Conservation (phyloP, 1,284 basidiomycete genomes). For the Kalmanozyma brasiliensis region DNA sequence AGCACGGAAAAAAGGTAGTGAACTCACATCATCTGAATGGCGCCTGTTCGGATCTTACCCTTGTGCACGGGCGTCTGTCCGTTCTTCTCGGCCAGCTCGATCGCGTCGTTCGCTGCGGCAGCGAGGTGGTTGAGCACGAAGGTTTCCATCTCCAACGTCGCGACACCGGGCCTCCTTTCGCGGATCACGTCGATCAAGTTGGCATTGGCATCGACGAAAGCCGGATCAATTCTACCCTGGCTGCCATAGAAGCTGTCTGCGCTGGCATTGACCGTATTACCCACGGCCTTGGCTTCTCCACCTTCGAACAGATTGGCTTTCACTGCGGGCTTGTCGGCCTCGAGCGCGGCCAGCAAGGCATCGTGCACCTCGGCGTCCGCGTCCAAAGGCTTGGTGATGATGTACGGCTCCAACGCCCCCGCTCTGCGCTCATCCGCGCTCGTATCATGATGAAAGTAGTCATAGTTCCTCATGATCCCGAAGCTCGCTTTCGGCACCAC, state of each 20-base stretch:
- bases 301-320: slow-evolving; percentile 24
- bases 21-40: slow-evolving; percentile 77
- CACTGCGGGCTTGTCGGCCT: slow-evolving; percentile 15
- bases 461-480: slow-evolving; percentile 78
- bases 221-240: slow-evolving; percentile 78
- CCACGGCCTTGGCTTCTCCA: slow-evolving; percentile 33
- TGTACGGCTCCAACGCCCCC: slow-evolving; percentile 72
- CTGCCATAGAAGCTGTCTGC: slow-evolving; percentile 79
- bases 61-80: slow-evolving; percentile 35
- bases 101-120: slow-evolving; percentile 41
- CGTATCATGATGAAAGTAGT: slow-evolving; percentile 71
- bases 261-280: slow-evolving; percentile 47
- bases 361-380: slow-evolving; percentile 73
- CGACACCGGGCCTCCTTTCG: slow-evolving; percentile 28
- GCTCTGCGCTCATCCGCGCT: slow-evolving; percentile 31
- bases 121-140: slow-evolving; percentile 64
- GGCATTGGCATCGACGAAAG: slow-evolving; percentile 80
- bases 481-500: slow-evolving; percentile 78
- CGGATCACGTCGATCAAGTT: slow-evolving; percentile 74
- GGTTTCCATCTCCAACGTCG: slow-evolving; percentile 72
- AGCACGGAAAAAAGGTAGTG: too few relatives aligned
- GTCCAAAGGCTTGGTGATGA: slow-evolving; percentile 76
- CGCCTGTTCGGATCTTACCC: slow-evolving; percentile 76
- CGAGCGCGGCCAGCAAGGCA: slow-evolving; percentile 50
- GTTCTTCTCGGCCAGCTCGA: slow-evolving; percentile 22